Percentiles rank a stretch among this genome's conserved stretches.
Evolutionary conservation across 495 filamentous ascomycete species (phyloP).

Genomic region (Penicillium longicatenatum): DNA sequence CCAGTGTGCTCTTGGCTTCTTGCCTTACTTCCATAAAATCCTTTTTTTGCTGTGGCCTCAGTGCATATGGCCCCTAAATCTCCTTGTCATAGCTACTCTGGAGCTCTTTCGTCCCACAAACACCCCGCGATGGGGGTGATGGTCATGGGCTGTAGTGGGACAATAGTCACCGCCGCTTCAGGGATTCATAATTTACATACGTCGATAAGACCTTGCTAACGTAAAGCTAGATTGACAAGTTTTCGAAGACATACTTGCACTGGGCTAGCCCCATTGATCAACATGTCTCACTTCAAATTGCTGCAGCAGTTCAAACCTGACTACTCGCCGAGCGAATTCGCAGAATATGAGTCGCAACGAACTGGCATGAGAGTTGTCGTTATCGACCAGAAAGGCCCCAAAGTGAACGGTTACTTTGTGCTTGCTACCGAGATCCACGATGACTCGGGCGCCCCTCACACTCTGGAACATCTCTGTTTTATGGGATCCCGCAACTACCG

Average conservation of each 20-base stretch:
- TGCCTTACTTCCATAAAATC: not conserved
- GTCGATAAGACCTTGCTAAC: slow-evolving; percentile 17
- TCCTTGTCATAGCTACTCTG: not conserved
- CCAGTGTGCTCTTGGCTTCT: slow-evolving; percentile 4
- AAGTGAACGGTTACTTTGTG: slow-evolving; percentile 90
- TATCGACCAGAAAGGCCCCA: slow-evolving; percentile 89
- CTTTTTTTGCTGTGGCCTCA: slow-evolving; percentile 10
- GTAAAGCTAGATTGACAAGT: slow-evolving; percentile 18
- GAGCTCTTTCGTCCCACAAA: not conserved
- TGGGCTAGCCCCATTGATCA: slow-evolving; percentile 30
- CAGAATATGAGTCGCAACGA: slow-evolving; percentile 82
- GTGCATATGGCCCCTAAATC: slow-evolving; percentile 16
- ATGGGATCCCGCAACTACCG: slow-evolving; percentile 95
- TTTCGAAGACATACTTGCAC: slow-evolving; percentile 28
- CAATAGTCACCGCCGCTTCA: not conserved
- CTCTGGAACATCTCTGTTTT: slow-evolving; percentile 93
- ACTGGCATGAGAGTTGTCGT: slow-evolving; percentile 95
- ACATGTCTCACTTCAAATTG: slow-evolving; percentile 71
- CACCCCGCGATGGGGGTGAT: slow-evolving; percentile 1
- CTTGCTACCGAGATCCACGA: slow-evolving; percentile 97
- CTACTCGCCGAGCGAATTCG: slow-evolving; percentile 82
- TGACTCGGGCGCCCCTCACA: slow-evolving; percentile 94
- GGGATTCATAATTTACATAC: not conserved
- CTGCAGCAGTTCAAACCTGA: slow-evolving; percentile 84
- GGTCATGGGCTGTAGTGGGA: slow-evolving; percentile 1